phyloP scores from a whole-genome alignment of 768 basidiomycete species.

The Rhizopogon sp. region DNA sequence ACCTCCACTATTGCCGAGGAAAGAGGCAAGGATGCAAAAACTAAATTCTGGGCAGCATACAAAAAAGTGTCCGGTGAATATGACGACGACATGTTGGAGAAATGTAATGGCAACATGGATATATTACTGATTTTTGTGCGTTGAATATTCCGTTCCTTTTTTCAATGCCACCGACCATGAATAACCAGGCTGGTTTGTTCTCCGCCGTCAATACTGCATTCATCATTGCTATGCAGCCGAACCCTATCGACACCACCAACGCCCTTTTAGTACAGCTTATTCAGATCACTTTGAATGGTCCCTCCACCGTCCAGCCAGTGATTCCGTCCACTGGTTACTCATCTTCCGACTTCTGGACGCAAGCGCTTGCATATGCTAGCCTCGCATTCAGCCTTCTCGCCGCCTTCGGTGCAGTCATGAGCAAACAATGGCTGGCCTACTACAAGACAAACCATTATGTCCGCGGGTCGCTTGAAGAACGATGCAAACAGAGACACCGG shows the following conservation, averaged over 20 bases:
- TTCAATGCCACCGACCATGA: not conserved
- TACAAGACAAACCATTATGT: not conserved
- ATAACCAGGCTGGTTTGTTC: not conserved
- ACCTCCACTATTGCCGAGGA: no score
- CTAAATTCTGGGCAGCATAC: not conserved
- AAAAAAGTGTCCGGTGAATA: not conserved
- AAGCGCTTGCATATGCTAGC: conserved; percentile 8
- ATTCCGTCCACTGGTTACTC: no score
- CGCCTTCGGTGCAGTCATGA: conserved; percentile 5
- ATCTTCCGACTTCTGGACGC: conserved; percentile 3
- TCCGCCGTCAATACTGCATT: not conserved
- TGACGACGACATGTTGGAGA: not conserved
- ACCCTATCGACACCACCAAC: not conserved
- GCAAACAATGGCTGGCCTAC: conserved; percentile 3
- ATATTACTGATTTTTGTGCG: conserved; percentile 5
- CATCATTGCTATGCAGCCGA: not conserved
- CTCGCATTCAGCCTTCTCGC: conserved; percentile 5
- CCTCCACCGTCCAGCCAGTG: no score
- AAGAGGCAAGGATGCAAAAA: no score
- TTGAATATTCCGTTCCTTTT: no score
- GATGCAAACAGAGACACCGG: not conserved
- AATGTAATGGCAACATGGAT: not conserved
- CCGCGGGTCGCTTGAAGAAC: not conserved
- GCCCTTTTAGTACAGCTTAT: no score
- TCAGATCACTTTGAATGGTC: no score